Evolutionary conservation across 345 rosid genomes (phyloP).

Genomic region (Salix udensis): DNA sequence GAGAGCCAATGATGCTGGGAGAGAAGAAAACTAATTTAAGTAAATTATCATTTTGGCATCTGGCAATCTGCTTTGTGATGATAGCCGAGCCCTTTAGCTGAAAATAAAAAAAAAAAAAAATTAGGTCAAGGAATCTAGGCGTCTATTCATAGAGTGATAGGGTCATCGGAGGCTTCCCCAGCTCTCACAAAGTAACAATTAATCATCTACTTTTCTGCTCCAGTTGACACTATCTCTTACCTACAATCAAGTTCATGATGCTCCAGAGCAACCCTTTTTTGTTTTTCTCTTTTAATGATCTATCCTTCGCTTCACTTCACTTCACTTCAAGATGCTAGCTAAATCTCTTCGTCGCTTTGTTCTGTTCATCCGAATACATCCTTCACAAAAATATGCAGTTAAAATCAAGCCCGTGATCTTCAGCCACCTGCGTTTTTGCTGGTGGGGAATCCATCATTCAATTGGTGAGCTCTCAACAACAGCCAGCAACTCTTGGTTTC

Average conservation of each 20-base stretch:
- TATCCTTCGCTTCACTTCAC: no score
- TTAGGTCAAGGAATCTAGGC: constrained; percentile 28
- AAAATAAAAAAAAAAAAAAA: constrained; percentile 1
- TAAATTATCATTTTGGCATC: constrained; percentile 43
- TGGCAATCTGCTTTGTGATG: constrained; percentile 29
- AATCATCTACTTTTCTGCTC: neutral
- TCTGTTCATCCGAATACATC: neutral
- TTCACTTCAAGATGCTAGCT: no score
- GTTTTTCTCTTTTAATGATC: no score
- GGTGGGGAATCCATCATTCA: no score
- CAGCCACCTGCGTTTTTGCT: no score
- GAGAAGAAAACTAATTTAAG: constrained; percentile 29
- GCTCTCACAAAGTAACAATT: neutral
- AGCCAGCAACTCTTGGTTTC: no score
- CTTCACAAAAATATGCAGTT: no score
- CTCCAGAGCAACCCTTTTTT: neutral
- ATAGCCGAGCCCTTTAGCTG: constrained; percentile 16
- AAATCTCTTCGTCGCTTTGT: neutral
- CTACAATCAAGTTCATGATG: neutral
- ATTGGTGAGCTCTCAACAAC: no score
- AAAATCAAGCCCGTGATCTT: neutral
- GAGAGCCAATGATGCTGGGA: constrained; percentile 22
- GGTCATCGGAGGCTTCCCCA: constrained; percentile 10
- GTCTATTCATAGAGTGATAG: constrained; percentile 2
- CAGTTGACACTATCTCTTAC: neutral